phyloP scores from a whole-genome alignment of 169 alveolate species.

The Amoebophrya sp. region DNA sequence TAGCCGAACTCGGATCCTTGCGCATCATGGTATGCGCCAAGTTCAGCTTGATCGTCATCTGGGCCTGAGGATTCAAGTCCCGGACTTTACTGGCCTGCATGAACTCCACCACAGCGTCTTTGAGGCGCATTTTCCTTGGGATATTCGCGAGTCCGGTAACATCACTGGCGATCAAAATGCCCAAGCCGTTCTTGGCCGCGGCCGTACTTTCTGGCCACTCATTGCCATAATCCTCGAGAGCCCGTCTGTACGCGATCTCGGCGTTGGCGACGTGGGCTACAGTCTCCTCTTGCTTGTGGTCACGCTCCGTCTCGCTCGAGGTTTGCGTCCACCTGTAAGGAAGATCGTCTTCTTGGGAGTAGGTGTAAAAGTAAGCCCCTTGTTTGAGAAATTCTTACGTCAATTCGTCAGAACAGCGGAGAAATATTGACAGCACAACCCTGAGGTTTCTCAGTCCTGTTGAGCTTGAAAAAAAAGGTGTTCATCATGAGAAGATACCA shows the following conservation, averaged over 20 bases:
- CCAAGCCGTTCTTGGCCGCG: background rate
- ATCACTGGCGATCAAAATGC: background rate
- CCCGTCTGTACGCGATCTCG: background rate
- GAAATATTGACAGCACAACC: background rate
- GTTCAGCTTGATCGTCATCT: background rate
- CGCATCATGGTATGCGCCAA: background rate
- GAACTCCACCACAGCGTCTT: background rate
- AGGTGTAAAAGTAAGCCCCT: no score
- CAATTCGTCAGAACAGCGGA: slow-evolving; percentile 10
- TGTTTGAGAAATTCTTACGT: no score
- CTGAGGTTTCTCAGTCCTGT: background rate
- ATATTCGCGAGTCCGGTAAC: background rate
- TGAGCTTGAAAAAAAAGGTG: slow-evolving; percentile 3
- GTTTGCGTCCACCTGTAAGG: no score
- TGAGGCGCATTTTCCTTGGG: background rate
- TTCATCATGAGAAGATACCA: no score
- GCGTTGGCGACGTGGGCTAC: background rate
- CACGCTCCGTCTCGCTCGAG: background rate
- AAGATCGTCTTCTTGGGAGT: no score
- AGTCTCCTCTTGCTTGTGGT: background rate
- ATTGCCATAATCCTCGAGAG: background rate
- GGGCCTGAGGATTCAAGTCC: background rate
- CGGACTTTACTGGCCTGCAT: background rate
- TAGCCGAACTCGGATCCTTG: background rate
- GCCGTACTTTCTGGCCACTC: background rate